Evolutionary conservation across 805 yeast species (phyloP), one percentile per base, ranked within the genome.

Genomic region (Metschnikowia cubensis): DNA sequence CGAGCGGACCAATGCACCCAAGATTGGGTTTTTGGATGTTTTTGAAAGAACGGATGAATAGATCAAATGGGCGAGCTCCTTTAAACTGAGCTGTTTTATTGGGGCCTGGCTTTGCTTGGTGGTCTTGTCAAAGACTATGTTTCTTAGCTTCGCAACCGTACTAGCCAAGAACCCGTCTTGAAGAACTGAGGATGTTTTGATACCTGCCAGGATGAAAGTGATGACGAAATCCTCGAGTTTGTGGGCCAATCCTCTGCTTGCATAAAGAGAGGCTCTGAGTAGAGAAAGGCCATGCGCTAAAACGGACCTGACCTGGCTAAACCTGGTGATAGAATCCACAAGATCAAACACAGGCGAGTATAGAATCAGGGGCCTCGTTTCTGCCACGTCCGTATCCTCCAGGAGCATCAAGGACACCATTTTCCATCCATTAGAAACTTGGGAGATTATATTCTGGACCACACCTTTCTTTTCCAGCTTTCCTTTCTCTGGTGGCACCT

Each of bases 241-340:
- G 15, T 31, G 35, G 8, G 52, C 50, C 25, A 49, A 25, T n/a
- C 11, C 37, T 3, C 21, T 39, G 14, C 38, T 39, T 8, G 47
- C 49, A 14, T 42, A 47, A 13, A 51, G n/a, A 1, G 25, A 33
- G 4, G 49, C 50, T 10, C 53, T 25, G 10, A 36, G 33, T 20
- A 42, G 47, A n/a, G 35, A 31, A 20, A 61, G 22, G 4, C 55
- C 14, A 2, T 55, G 51, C 13, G 50, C 31, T 11, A 59, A 42
- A 17, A 62, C 39, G 8, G 66, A 65, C 38, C 59, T 60, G 22
- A 59, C 42, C 29, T 37, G 31, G 22, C 59, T 55, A 36, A 64
- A 50, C 25, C 48, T 44, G 7, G 60, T 56, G 25, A 63, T 13
- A 1, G 61, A 53, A 42, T 62, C 59, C 10, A 61, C 4, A 10